A percentile compares a stretch with the other conserved stretches of the same genome.
These are phyloP conservation scores for Trichomonas tenax DNA, from an alignment of 208 protist genomes.

Conservation along the genomic window DNA sequence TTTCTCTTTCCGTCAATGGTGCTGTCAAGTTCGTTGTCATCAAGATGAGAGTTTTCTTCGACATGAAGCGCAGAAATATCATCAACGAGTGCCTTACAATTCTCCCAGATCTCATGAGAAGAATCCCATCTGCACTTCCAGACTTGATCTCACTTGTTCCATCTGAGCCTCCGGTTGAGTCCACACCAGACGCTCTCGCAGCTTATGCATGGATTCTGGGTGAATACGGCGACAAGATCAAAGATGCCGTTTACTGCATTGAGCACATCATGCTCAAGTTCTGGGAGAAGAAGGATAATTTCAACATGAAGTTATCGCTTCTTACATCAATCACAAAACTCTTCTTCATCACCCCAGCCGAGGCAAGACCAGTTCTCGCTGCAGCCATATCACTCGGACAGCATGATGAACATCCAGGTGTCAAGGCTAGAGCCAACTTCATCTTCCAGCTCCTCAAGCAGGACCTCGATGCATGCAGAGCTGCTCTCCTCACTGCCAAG, in stretches of 20 bases:
- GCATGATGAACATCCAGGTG: not conserved
- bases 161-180: not conserved
- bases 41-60: slow-evolving; percentile 14
- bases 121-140: not conserved
- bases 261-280: not conserved
- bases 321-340: not conserved
- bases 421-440: not conserved
- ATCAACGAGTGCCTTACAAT: not conserved
- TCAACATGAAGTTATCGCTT: not conserved
- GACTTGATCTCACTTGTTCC: not conserved
- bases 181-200: not conserved
- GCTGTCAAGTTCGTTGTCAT: not conserved
- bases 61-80: not conserved
- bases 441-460: not conserved
- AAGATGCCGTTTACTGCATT: not conserved
- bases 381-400: not conserved
- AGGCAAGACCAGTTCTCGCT: not conserved
- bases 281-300: not conserved
- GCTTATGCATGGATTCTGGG: not conserved
- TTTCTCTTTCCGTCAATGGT: not conserved
- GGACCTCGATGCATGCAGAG: not conserved
- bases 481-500: not conserved
- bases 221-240: not conserved
- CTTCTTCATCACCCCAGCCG: not conserved
- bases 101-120: not conserved